Percentiles rank a stretch among this genome's conserved stretches.
phyloP scores from a whole-genome alignment of 169 alveolate genomes.

The Amoebophrya sp. region DNA sequence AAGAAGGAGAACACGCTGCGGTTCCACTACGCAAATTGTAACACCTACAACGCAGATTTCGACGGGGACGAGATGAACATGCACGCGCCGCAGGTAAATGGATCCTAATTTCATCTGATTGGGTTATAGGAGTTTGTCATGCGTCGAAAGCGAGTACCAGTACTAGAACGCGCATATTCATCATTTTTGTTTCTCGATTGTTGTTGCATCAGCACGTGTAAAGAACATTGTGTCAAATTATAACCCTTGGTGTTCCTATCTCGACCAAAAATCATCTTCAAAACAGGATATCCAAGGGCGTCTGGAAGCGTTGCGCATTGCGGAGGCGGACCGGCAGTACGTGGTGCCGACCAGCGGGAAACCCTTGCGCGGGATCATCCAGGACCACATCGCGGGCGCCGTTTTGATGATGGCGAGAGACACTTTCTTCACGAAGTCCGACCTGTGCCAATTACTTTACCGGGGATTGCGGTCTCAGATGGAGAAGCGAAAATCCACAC shows the following conservation, averaged over 20 bases:
- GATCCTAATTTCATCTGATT: too few relatives aligned
- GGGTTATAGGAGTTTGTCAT: too few relatives aligned
- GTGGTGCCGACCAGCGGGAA: constrained; percentile 95
- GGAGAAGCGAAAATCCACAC: neutral
- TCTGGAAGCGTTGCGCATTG: constrained; percentile 89
- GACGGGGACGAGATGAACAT: constrained; percentile 99
- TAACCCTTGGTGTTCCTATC: too few relatives aligned
- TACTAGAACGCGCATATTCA: too few relatives aligned
- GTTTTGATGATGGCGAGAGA: constrained; percentile 87
- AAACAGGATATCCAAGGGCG: constrained; percentile 82
- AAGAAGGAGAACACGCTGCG: constrained; percentile 91
- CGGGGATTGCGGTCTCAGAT: constrained; percentile 39
- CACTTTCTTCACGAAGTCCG: constrained; percentile 79
- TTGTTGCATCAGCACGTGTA: too few relatives aligned
- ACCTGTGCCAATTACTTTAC: constrained; percentile 33
- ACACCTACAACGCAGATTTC: constrained; percentile 98
- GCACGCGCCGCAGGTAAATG: constrained; percentile 85
- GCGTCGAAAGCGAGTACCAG: too few relatives aligned
- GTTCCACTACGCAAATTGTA: constrained; percentile 96
- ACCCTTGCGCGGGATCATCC: constrained; percentile 94
- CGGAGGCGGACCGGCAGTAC: constrained; percentile 90
- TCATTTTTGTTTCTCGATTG: too few relatives aligned
- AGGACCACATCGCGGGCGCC: constrained; percentile 91
- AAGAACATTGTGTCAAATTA: too few relatives aligned
- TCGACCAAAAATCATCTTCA: too few relatives aligned